Conservation (phyloP, 2,329 filamentous ascomycete genomes). For the Fusarium sp. region DNA sequence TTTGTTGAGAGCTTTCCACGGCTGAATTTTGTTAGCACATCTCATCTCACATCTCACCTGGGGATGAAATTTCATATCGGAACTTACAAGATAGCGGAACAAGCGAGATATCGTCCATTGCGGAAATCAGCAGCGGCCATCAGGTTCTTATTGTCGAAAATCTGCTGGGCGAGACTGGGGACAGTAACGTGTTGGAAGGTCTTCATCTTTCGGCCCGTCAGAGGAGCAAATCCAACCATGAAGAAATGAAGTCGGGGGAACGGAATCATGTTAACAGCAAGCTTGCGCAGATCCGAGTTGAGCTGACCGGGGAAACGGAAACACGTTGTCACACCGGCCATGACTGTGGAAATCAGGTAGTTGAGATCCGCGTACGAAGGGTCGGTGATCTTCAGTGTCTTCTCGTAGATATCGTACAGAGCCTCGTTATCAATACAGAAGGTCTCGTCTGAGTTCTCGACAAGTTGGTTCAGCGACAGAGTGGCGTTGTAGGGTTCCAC, state of each 20-base stretch:
- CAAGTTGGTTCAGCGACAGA: slow-evolving; percentile 97
- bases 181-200: slow-evolving; percentile 98
- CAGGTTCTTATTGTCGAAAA: slow-evolving; percentile 99
- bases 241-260: slow-evolving; percentile 99
- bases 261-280: slow-evolving; percentile 99
- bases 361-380: slow-evolving; percentile 99
- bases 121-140: slow-evolving; percentile 99
- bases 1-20: slow-evolving; percentile 99
- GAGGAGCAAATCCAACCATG: slow-evolving; percentile 99
- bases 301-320: slow-evolving; percentile 99
- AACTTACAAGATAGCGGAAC: slow-evolving; percentile 95
- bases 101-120: slow-evolving; percentile 99
- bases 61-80: too few relatives aligned
- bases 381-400: slow-evolving; percentile 97
- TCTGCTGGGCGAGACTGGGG: slow-evolving; percentile 98
- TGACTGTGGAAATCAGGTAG: slow-evolving; percentile 98
- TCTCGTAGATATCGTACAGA: slow-evolving; percentile 99
- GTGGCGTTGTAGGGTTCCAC: slow-evolving; percentile 99
- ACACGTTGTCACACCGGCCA: slow-evolving; percentile 99
- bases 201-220: slow-evolving; percentile 86
- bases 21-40: slow-evolving; percentile 59
- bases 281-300: slow-evolving; percentile 99
- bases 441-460: slow-evolving; percentile 99
- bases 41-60: too few relatives aligned
- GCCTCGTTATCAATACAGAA: slow-evolving; percentile 99